Conservation (phyloP, 345 rosid species). For the Clarkia xantiana region DNA sequence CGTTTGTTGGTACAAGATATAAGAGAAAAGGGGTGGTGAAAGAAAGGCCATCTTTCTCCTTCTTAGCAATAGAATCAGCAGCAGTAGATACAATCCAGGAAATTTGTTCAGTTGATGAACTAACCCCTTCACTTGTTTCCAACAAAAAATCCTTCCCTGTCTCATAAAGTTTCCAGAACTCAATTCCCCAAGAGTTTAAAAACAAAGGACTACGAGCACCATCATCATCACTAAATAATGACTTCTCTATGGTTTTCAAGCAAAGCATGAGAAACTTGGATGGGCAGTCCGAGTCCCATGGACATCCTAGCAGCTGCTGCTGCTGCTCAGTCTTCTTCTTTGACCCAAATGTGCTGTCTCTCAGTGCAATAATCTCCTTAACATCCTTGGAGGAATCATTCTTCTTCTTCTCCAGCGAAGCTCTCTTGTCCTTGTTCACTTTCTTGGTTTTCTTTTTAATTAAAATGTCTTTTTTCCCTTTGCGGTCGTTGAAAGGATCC, state of each 20-base stretch:
- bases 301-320: not conserved
- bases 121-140: slow-evolving; percentile 41
- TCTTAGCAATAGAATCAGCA: slow-evolving; percentile 54
- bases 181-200: slow-evolving; percentile 60
- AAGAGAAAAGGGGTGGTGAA: slow-evolving; percentile 53
- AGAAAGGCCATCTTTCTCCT: slow-evolving; percentile 43
- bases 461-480: slow-evolving; percentile 21
- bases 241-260: slow-evolving; percentile 44
- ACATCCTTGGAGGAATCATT: slow-evolving; percentile 7
- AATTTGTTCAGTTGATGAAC: slow-evolving; percentile 46
- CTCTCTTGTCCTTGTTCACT: slow-evolving; percentile 11
- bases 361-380: slow-evolving; percentile 5
- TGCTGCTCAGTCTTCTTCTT: slow-evolving; percentile 1
- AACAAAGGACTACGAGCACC: slow-evolving; percentile 33
- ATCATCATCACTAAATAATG: slow-evolving; percentile 19
- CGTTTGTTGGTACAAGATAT: slow-evolving; percentile 66
- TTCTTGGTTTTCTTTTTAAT: slow-evolving; percentile 14
- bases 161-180: slow-evolving; percentile 57
- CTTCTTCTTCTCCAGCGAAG: slow-evolving; percentile 10
- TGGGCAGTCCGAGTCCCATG: slow-evolving; percentile 25
- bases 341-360: slow-evolving; percentile 1
- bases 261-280: slow-evolving; percentile 48
- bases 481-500: slow-evolving; percentile 64
- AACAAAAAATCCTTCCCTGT: slow-evolving; percentile 41
- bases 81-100: slow-evolving; percentile 77